Percentiles rank a stretch among this genome's conserved stretches.
These are phyloP conservation scores for Plasmopara muralis DNA, from an alignment of 352 stramenopile species.

Conservation along the genomic window DNA sequence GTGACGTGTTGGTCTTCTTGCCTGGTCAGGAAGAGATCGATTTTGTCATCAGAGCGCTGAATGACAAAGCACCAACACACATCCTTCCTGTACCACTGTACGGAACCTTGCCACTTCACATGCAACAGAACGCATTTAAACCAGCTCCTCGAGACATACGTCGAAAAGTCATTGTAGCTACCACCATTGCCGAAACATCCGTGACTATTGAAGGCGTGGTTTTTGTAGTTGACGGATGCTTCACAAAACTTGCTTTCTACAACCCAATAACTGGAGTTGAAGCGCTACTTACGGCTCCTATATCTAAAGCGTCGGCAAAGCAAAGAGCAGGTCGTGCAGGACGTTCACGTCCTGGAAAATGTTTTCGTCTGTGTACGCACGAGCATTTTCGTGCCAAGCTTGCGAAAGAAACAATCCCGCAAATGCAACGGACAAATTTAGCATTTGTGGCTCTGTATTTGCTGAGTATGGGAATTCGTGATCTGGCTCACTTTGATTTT, in stretches of 20 bases:
- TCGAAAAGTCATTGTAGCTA: conserved; percentile 85
- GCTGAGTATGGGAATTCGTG: conserved; percentile 82
- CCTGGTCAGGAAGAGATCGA: conserved; percentile 93
- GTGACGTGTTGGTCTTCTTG: conserved; percentile 95
- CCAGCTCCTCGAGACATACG: conserved; percentile 45
- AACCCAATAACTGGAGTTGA: conserved; percentile 80
- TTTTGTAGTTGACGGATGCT: conserved; percentile 72
- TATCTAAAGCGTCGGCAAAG: conserved; percentile 95
- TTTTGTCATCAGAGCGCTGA: conserved; percentile 68
- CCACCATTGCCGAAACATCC: conserved; percentile 93
- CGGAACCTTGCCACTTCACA: conserved; percentile 85
- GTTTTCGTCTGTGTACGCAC: conserved; percentile 67
- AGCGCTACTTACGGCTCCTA: conserved; percentile 87
- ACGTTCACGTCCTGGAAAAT: conserved; percentile 73
- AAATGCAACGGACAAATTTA: conserved; percentile 81
- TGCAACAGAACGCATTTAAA: conserved; percentile 92
- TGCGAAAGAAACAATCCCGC: conserved; percentile 61
- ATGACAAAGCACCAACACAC: conserved; percentile 40
- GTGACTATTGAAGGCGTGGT: conserved; percentile 97
- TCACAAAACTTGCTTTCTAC: conserved; percentile 81
- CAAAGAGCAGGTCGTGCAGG: conserved; percentile 94
- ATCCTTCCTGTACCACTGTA: conserved; percentile 84
- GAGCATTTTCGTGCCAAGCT: conserved; percentile 40
- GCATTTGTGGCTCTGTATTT: conserved; percentile 61
- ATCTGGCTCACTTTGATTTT: conserved; percentile 80